Conservation (phyloP, 2,329 filamentous ascomycete genomes). For the Nemania sp. region DNA sequence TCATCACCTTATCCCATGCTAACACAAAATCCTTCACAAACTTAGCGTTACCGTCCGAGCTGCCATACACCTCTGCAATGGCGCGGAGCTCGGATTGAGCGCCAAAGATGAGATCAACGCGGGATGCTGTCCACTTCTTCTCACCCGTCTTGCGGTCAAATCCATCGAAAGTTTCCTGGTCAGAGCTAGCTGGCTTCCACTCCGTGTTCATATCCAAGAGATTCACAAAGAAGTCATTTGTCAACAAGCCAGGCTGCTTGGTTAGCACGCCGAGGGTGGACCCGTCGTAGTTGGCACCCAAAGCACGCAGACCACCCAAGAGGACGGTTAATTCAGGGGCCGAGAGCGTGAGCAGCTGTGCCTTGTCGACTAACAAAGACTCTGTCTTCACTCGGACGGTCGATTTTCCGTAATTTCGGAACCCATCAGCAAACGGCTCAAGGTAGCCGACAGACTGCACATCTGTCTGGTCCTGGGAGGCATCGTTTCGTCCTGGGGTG, state of each 20-base stretch:
- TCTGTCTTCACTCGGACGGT: slow-evolving; percentile 65
- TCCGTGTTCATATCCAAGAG: slow-evolving; percentile 67
- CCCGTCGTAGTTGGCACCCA: slow-evolving; percentile 73
- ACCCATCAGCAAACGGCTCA: slow-evolving; percentile 71
- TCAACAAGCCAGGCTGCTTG: slow-evolving; percentile 66
- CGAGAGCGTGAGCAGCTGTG: slow-evolving; percentile 70
- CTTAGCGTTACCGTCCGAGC: slow-evolving; percentile 60
- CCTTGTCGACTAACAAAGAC: slow-evolving; percentile 71
- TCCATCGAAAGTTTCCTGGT: slow-evolving; percentile 63
- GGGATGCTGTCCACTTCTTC: slow-evolving; percentile 71
- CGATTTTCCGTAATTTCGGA: slow-evolving; percentile 76
- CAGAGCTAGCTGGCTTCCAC: slow-evolving; percentile 61
- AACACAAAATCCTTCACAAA: slow-evolving; percentile 72
- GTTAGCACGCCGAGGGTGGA: slow-evolving; percentile 71
- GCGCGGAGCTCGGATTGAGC: slow-evolving; percentile 75
- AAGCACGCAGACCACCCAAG: slow-evolving; percentile 70
- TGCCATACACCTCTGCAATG: slow-evolving; percentile 70
- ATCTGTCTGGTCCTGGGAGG: slow-evolving; percentile 73
- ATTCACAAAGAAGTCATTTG: slow-evolving; percentile 83
- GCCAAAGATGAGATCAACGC: slow-evolving; percentile 71
- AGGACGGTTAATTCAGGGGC: slow-evolving; percentile 72
- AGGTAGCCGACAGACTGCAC: slow-evolving; percentile 64
- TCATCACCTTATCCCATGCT: slow-evolving; percentile 76
- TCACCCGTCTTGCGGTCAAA: slow-evolving; percentile 65
- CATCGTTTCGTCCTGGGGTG: slow-evolving; percentile 72